These are phyloP conservation scores for Iris pallida DNA, from an alignment of 116 monocot genomes.

Conservation along the genomic window DNA sequence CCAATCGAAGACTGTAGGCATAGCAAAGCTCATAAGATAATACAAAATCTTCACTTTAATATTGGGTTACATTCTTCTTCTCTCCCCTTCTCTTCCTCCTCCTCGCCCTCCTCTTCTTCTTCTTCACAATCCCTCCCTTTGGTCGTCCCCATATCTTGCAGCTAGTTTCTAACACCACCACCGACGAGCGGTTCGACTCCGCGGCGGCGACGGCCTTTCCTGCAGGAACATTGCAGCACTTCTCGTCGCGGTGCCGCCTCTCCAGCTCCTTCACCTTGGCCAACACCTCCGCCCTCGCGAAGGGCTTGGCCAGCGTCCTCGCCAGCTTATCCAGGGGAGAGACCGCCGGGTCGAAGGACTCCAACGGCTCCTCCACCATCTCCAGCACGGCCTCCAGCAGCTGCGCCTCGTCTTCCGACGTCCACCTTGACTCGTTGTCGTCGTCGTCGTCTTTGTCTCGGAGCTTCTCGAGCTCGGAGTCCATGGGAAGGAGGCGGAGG, in stretches of 20 bases:
- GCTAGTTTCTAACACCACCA: background rate
- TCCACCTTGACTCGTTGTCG: background rate
- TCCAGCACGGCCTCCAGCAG: slow-evolving; percentile 1
- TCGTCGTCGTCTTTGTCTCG: background rate
- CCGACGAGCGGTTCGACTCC: too few species aligned
- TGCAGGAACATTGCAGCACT: background rate
- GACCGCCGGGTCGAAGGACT: slow-evolving; percentile 9
- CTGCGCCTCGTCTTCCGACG: slow-evolving; percentile 1
- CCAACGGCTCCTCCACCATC: slow-evolving; percentile 6
- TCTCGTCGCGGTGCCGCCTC: background rate
- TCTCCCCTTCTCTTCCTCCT: background rate
- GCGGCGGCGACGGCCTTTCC: background rate
- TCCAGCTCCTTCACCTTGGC: slow-evolving; percentile 1
- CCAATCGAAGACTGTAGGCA: too few species aligned
- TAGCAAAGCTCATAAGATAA: too few species aligned
- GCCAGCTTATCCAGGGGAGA: background rate
- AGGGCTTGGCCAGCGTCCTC: background rate
- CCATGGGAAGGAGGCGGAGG: too few species aligned
- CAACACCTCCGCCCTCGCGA: background rate
- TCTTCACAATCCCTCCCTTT: background rate
- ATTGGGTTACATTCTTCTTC: too few species aligned
- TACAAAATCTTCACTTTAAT: too few species aligned
- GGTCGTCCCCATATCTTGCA: slow-evolving; percentile 8
- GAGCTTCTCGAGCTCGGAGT: too few species aligned
- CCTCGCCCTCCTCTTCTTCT: background rate